phyloP scores from a whole-genome alignment of 306 rosid genomes.

The Corylus avellana region DNA sequence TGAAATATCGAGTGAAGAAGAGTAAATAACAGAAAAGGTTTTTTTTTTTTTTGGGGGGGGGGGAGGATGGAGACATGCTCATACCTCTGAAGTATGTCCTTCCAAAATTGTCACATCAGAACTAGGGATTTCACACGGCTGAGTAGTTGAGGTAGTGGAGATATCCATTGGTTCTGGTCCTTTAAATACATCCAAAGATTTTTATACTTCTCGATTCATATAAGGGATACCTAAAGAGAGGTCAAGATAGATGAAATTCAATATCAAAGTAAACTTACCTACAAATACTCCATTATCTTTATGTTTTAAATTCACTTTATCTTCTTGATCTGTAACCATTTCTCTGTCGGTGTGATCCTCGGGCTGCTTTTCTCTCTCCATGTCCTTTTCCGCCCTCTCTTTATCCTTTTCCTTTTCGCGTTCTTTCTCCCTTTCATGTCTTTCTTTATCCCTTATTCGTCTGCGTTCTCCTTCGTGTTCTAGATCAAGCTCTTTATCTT shows the following conservation, averaged over 20 bases:
- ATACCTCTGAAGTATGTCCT: conserved; percentile 95
- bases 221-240: conserved; percentile 11
- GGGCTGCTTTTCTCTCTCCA: conserved; percentile 53
- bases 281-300: conserved; percentile 42
- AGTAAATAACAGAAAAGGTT: conserved; percentile 12
- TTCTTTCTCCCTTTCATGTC: conserved; percentile 44
- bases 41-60: no score
- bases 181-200: conserved; percentile 33
- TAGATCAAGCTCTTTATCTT: conserved; percentile 51
- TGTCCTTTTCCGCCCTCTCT: conserved; percentile 63
- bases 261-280: conserved; percentile 22
- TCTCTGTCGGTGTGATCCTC: conserved; percentile 37
- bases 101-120: conserved; percentile 85
- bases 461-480: conserved; percentile 68
- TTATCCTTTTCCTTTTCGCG: conserved; percentile 64
- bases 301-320: conserved; percentile 35
- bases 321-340: conserved; percentile 42
- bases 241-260: neutral
- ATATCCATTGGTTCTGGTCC: conserved; percentile 85
- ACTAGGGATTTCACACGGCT: conserved; percentile 66
- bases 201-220: conserved; percentile 6
- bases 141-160: conserved; percentile 55
- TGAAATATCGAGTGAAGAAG: conserved; percentile 2
- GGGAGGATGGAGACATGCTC: conserved; percentile 29
- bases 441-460: conserved; percentile 72